Conservation (phyloP, 257 asterid species). For the Solanum megistacrolobum region DNA sequence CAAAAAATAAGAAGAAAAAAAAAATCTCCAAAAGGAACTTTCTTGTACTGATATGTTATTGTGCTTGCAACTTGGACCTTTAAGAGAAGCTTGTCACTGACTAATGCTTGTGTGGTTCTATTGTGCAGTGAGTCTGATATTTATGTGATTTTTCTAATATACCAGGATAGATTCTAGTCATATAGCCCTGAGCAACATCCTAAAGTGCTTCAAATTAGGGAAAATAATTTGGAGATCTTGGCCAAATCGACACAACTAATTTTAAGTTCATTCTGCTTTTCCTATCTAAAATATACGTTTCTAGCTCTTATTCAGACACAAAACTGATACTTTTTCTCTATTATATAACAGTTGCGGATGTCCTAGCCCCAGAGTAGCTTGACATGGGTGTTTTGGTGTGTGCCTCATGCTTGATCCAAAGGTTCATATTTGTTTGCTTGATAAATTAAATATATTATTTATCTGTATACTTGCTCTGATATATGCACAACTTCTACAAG, state of each 20-base stretch:
- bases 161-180: conserved; percentile 79
- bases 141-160: conserved; percentile 12
- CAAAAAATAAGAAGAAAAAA: background rate
- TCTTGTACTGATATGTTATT: background rate
- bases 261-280: conserved; percentile 53
- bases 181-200: conserved; percentile 92
- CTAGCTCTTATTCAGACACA: background rate
- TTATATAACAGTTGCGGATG: background rate
- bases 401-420: conserved; percentile 93
- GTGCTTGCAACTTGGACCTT: background rate
- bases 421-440: conserved; percentile 35
- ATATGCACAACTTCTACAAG: conserved; percentile 35
- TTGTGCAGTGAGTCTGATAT: background rate
- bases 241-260: conserved; percentile 77
- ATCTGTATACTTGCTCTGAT: conserved; percentile 27
- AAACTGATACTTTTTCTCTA: conserved; percentile 9
- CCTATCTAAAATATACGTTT: background rate
- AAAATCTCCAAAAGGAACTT: background rate
- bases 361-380: conserved; percentile 85
- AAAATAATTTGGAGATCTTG: conserved; percentile 73
- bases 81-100: background rate
- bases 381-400: conserved; percentile 94
- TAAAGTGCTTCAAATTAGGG: conserved; percentile 90
- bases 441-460: background rate
- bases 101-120: background rate